Conservation (phyloP, 352 stramenopile species). For the Elongisporangium anandrum region DNA sequence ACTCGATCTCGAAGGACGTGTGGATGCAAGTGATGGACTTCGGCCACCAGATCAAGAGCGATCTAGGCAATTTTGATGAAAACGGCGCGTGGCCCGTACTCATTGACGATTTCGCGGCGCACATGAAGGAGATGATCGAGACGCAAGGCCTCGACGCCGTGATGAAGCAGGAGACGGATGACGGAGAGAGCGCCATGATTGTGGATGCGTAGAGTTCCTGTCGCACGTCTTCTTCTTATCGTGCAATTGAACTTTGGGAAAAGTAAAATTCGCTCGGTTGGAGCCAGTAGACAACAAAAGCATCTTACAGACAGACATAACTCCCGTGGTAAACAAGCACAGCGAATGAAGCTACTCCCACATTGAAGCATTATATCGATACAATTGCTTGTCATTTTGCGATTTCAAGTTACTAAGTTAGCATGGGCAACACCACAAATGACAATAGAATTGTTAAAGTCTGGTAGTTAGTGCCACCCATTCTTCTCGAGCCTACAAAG, state of each 20-base stretch:
- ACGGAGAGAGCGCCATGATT: constrained; percentile 49
- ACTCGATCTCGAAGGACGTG: constrained; percentile 80
- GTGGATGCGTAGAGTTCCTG: constrained; percentile 29
- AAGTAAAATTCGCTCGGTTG: no score
- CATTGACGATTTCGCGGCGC: constrained; percentile 76
- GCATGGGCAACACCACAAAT: background rate
- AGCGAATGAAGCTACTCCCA: background rate
- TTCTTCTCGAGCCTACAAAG: background rate
- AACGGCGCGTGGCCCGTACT: constrained; percentile 85
- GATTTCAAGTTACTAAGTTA: background rate
- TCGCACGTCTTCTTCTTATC: background rate
- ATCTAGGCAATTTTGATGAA: constrained; percentile 85
- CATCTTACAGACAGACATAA: no score
- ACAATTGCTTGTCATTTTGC: background rate
- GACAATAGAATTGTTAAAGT: background rate
- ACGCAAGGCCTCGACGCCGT: constrained; percentile 31
- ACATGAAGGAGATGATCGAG: constrained; percentile 57
- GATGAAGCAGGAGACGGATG: constrained; percentile 44
- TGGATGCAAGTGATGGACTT: constrained; percentile 87
- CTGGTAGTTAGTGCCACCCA: background rate
- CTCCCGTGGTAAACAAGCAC: background rate
- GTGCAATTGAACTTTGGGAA: no score
- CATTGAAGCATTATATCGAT: background rate
- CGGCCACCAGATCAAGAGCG: constrained; percentile 54
- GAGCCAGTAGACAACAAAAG: no score